These are phyloP conservation scores for Phaeoacremonium minimum DNA, from an alignment of 2,329 filamentous ascomycete genomes.

Conservation along the genomic window DNA sequence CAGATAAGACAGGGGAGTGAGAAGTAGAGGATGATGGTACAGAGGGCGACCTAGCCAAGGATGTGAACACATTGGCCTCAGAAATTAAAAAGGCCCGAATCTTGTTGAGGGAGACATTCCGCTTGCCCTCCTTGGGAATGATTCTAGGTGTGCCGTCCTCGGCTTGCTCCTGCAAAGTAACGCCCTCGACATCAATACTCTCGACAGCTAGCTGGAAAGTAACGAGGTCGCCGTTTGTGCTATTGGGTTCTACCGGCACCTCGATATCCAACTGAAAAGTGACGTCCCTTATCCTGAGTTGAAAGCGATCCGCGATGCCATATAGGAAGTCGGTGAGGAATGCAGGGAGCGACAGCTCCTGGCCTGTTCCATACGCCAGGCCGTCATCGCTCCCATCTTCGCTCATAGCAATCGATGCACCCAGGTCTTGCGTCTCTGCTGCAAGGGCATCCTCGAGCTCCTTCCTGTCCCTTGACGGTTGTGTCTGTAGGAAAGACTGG, in stretches of 20 bases:
- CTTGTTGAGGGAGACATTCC: conserved; percentile 58
- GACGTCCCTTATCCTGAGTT: conserved; percentile 62
- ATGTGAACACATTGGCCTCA: conserved; percentile 62
- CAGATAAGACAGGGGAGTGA: conserved; percentile 34
- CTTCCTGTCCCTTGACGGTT: conserved; percentile 60
- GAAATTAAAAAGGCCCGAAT: conserved; percentile 64
- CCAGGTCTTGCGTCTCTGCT: conserved; percentile 57
- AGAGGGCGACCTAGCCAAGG: conserved; percentile 52
- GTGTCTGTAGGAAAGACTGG: conserved; percentile 71
- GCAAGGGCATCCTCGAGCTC: conserved; percentile 66
- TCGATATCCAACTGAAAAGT: conserved; percentile 62
- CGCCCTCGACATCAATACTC: conserved; percentile 61
- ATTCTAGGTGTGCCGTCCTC: conserved; percentile 26
- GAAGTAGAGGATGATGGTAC: conserved; percentile 52
- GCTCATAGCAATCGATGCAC: conserved; percentile 52
- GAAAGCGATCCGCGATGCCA: conserved; percentile 67
- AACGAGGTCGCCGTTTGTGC: conserved; percentile 46
- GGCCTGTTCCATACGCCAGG: conserved; percentile 61
- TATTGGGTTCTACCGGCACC: conserved; percentile 43
- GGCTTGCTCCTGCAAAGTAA: conserved; percentile 40
- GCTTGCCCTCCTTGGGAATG: conserved; percentile 57
- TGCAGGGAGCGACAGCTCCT: conserved; percentile 61
- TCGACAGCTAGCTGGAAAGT: conserved; percentile 64
- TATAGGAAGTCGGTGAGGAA: conserved; percentile 71
- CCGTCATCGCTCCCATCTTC: conserved; percentile 62